Evolutionary conservation across 139 green algal genomes (phyloP).

Genomic region (Volvox reticuliferus): DNA sequence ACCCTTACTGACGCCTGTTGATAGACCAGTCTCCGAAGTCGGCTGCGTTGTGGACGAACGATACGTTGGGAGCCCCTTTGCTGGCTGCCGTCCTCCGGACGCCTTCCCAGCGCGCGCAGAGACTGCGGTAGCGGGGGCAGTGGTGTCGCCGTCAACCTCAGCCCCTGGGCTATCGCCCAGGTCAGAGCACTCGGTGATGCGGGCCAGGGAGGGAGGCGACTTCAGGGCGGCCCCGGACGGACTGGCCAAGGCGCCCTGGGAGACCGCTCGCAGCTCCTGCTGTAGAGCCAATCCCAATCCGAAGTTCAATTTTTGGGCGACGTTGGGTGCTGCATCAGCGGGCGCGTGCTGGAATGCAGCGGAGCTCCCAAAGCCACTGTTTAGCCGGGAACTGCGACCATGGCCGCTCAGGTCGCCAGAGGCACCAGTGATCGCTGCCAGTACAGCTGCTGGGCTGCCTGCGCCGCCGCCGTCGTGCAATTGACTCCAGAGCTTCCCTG

Average conservation of each 20-base stretch:
- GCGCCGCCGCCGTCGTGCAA: background rate
- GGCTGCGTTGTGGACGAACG: too few relatives aligned
- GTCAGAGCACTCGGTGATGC: conserved; percentile 6
- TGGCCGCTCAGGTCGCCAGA: background rate
- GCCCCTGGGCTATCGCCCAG: background rate
- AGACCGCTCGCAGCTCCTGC: background rate
- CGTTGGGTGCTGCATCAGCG: background rate
- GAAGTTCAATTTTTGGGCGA: background rate
- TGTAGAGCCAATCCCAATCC: background rate
- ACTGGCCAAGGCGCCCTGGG: background rate
- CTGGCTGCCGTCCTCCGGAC: background rate
- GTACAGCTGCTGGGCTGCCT: background rate
- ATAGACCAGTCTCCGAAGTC: background rate
- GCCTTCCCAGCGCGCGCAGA: background rate
- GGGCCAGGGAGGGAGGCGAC: background rate
- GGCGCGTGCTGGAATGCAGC: background rate
- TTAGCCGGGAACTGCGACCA: background rate
- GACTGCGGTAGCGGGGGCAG: background rate
- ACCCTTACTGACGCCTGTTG: background rate
- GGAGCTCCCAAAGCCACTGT: background rate
- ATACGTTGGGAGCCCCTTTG: background rate
- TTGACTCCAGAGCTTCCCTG: background rate
- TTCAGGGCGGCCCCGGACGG: background rate
- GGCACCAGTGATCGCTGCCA: background rate
- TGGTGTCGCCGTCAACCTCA: too few relatives aligned